Percentiles rank a stretch among this genome's conserved stretches.
Evolutionary conservation across 2,329 filamentous ascomycete species (phyloP).

Genomic region (Fusarium haematococcum): DNA sequence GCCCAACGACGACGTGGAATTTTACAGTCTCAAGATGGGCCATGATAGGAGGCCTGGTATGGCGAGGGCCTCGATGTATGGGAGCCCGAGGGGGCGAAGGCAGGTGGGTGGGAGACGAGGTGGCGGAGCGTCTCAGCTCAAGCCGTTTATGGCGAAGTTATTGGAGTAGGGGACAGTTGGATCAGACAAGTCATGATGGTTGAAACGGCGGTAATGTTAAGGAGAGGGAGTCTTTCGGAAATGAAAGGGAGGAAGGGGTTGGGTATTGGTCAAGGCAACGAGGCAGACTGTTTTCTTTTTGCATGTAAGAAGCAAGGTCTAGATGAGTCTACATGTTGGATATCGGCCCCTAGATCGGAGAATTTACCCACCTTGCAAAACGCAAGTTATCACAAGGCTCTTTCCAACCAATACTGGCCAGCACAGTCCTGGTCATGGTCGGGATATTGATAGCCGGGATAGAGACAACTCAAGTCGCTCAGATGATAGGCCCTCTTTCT

Average conservation of each 20-base stretch:
- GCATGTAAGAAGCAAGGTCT: not conserved
- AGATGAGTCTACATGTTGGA: not conserved
- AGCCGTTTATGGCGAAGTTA: conserved; percentile 16
- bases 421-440: no score
- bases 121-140: conserved; percentile 16
- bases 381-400: not conserved
- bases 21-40: conserved; percentile 6
- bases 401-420: not conserved
- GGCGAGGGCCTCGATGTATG: conserved; percentile 13
- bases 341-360: not conserved
- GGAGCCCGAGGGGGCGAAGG: not conserved
- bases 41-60: conserved; percentile 6
- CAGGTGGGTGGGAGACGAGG: conserved; percentile 8
- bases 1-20: not conserved
- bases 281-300: not conserved
- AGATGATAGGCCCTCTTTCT: not conserved
- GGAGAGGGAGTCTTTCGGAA: not conserved
- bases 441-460: not conserved
- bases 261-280: not conserved
- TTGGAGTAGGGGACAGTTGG: not conserved
- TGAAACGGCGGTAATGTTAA: not conserved
- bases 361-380: not conserved
- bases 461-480: not conserved
- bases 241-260: not conserved
- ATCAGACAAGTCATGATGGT: not conserved